Evolutionary conservation across 2,329 filamentous ascomycete species (phyloP).

Genomic region (Grosmannia huntii): DNA sequence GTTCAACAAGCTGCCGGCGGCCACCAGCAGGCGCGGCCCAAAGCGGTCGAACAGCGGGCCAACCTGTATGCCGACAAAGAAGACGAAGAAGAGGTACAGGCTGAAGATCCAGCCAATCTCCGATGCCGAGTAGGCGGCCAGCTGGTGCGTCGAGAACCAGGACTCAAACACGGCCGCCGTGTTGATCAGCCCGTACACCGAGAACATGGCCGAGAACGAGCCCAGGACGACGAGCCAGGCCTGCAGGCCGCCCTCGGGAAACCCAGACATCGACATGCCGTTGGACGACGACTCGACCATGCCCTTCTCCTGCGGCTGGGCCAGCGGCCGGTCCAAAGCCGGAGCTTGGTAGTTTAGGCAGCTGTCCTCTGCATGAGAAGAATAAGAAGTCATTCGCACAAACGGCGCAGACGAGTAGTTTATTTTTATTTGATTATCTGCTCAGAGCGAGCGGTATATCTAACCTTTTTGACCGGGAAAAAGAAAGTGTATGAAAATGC

Average conservation of each 20-base stretch:
- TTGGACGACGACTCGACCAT: neutral
- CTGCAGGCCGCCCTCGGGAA: conserved; percentile 61
- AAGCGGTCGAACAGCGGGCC: conserved; percentile 70
- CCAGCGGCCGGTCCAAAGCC: neutral
- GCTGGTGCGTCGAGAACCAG: conserved; percentile 61
- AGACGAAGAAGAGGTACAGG: conserved; percentile 67
- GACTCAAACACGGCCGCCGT: conserved; percentile 65
- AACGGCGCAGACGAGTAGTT: neutral
- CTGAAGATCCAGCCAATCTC: conserved; percentile 80
- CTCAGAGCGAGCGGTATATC: conserved; percentile 1
- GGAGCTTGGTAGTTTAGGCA: conserved; percentile 22
- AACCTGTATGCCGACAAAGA: conserved; percentile 71
- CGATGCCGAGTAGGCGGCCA: conserved; percentile 52
- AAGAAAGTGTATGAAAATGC: neutral
- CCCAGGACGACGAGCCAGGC: conserved; percentile 72
- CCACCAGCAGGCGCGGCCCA: conserved; percentile 56
- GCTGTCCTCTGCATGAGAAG: conserved; percentile 25
- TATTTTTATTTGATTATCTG: neutral
- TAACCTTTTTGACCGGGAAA: neutral
- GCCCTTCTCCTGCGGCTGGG: too few relatives aligned
- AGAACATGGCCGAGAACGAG: conserved; percentile 58
- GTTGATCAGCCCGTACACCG: conserved; percentile 61
- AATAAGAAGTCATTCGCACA: conserved; percentile 18
- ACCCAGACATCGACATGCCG: conserved; percentile 22
- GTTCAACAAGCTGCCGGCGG: conserved; percentile 48